Evolutionary conservation across 495 filamentous ascomycete genomes (phyloP).

Genomic region (Xylaria scruposa): DNA sequence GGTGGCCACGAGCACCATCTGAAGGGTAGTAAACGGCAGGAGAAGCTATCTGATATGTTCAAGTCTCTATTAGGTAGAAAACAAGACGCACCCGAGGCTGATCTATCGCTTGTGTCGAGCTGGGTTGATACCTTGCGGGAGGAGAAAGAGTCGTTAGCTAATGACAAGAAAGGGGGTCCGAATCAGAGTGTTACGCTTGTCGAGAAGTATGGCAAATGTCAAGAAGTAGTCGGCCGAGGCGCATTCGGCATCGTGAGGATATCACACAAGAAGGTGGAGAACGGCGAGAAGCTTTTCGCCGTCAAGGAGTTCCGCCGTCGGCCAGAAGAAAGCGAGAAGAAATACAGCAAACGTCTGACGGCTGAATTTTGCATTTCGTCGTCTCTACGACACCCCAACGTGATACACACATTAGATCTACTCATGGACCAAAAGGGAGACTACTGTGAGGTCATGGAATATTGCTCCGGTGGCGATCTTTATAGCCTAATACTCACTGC

Average conservation of each 20-base stretch:
- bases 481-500: slow-evolving; percentile 94
- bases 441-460: slow-evolving; percentile 99
- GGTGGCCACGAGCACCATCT: slow-evolving; percentile 86
- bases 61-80: slow-evolving; percentile 81
- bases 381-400: slow-evolving; percentile 93
- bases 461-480: slow-evolving; percentile 94
- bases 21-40: slow-evolving; percentile 85
- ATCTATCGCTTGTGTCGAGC: slow-evolving; percentile 89
- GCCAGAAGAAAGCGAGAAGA: slow-evolving; percentile 91
- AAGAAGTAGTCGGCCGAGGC: slow-evolving; percentile 96
- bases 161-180: slow-evolving; percentile 77
- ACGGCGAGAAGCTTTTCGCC: slow-evolving; percentile 92
- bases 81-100: slow-evolving; percentile 76
- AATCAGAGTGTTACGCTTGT: slow-evolving; percentile 83
- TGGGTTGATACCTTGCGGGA: slow-evolving; percentile 94
- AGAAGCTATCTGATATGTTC: slow-evolving; percentile 93
- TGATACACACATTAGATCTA: slow-evolving; percentile 97
- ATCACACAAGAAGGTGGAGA: slow-evolving; percentile 93
- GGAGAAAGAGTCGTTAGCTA: slow-evolving; percentile 75
- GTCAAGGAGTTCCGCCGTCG: slow-evolving; percentile 97
- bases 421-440: slow-evolving; percentile 96
- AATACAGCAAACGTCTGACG: slow-evolving; percentile 98
- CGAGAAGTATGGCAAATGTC: slow-evolving; percentile 98
- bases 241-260: slow-evolving; percentile 98
- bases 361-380: slow-evolving; percentile 99